These are phyloP conservation scores for Alloascoidea africana DNA, from an alignment of 805 yeast genomes.

Conservation along the genomic window DNA sequence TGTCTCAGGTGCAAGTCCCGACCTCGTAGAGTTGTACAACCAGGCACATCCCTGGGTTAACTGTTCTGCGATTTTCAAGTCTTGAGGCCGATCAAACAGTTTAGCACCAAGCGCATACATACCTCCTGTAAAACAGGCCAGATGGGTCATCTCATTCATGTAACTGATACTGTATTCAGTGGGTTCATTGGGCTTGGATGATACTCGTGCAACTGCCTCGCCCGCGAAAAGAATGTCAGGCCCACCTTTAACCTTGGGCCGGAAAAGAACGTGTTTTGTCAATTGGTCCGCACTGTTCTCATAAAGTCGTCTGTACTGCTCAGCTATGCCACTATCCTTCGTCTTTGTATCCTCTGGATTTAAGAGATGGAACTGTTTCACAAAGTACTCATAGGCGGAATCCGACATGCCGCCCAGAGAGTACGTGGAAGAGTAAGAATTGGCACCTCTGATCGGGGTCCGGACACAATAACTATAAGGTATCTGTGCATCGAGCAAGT, in stretches of 20 bases:
- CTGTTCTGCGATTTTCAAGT: constrained; percentile 24
- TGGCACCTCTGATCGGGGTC: not conserved
- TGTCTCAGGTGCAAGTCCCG: constrained; percentile 30
- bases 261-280: constrained; percentile 24
- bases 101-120: constrained; percentile 33
- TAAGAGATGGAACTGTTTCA: constrained; percentile 30
- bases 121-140: constrained; percentile 22
- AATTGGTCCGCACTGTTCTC: constrained; percentile 21
- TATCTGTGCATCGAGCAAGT: not conserved
- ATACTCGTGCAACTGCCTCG: constrained; percentile 6
- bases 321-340: constrained; percentile 21
- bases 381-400: constrained; percentile 32
- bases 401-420: constrained; percentile 14
- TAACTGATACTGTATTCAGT: constrained; percentile 8
- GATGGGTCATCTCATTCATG: constrained; percentile 10
- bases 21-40: constrained; percentile 20
- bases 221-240: constrained; percentile 20
- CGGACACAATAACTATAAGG: not conserved
- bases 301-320: constrained; percentile 21
- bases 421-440: not conserved
- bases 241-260: constrained; percentile 25
- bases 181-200: constrained; percentile 5
- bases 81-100: constrained; percentile 17
- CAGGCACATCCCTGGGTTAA: constrained; percentile 34
- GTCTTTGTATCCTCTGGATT: no score